Evolutionary conservation across 306 rosid genomes (phyloP).

Genomic region (Rosa lucieae): DNA sequence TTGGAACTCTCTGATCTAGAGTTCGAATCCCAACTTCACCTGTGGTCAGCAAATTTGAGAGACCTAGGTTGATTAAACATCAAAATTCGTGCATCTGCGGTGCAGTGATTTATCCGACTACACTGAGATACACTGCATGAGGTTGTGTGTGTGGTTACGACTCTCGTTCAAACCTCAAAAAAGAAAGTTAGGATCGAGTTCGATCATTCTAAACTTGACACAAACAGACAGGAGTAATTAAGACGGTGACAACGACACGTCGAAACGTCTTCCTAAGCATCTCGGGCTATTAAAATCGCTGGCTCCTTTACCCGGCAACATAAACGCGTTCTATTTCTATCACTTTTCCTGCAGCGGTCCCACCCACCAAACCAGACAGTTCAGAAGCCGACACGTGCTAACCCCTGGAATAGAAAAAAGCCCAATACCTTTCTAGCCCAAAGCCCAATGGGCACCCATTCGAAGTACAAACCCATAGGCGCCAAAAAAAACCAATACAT

Average conservation of each 20-base stretch:
- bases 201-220: neutral
- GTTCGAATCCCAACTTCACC: too few species aligned
- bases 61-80: too few species aligned
- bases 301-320: neutral
- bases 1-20: too few species aligned
- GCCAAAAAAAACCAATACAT: neutral
- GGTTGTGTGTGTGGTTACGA: too few species aligned
- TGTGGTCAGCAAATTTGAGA: too few species aligned
- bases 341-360: neutral
- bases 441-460: neutral
- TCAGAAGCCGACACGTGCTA: neutral
- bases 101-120: too few species aligned
- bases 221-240: neutral
- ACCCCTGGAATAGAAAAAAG: neutral
- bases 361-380: neutral
- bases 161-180: too few species aligned
- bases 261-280: neutral
- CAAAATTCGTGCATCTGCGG: too few species aligned
- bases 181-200: too few species aligned
- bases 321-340: neutral
- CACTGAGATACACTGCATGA: too few species aligned
- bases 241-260: constrained; percentile 12
- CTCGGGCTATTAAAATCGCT: constrained; percentile 17
- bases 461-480: constrained; percentile 7
- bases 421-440: neutral